phyloP scores from a whole-genome alignment of 2,329 filamentous ascomycete species.

The Ophioceras dolichostomum region DNA sequence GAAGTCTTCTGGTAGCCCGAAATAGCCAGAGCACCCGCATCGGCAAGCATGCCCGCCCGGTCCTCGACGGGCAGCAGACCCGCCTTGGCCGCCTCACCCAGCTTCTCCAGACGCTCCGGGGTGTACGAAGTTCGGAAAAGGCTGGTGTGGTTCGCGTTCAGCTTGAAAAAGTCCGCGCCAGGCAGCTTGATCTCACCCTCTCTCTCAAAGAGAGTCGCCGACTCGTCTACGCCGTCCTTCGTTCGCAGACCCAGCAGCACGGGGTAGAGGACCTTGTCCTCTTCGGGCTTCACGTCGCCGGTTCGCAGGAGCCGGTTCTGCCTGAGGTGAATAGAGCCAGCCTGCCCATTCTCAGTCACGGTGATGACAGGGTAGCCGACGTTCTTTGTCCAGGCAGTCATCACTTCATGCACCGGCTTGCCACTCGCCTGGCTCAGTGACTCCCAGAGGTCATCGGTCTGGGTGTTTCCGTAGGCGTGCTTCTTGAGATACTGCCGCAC shows the following conservation, averaged over 20 bases:
- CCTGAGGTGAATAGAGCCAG: slow-evolving; percentile 70
- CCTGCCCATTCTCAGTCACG: slow-evolving; percentile 62
- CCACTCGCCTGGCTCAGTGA: slow-evolving; percentile 80
- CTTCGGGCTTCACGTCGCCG: slow-evolving; percentile 84
- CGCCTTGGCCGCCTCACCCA: slow-evolving; percentile 73
- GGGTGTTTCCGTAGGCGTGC: slow-evolving; percentile 92
- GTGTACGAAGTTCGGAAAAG: slow-evolving; percentile 86
- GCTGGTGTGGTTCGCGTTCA: slow-evolving; percentile 89
- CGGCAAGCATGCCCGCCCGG: slow-evolving; percentile 86
- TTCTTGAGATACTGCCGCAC: slow-evolving; percentile 86
- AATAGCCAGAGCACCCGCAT: slow-evolving; percentile 77
- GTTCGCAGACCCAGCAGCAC: slow-evolving; percentile 80
- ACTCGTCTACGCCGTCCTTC: slow-evolving; percentile 70
- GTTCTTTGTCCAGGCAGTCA: slow-evolving; percentile 95
- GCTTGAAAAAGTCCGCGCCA: slow-evolving; percentile 82
- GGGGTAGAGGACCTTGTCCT: slow-evolving; percentile 78
- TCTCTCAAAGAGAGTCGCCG: slow-evolving; percentile 56
- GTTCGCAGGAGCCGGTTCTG: slow-evolving; percentile 93
- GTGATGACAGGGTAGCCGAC: slow-evolving; percentile 86
- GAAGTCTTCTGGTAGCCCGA: slow-evolving; percentile 93
- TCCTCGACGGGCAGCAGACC: slow-evolving; percentile 79
- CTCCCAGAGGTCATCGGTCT: slow-evolving; percentile 83
- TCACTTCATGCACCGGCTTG: slow-evolving; percentile 80
- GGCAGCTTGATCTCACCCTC: slow-evolving; percentile 69
- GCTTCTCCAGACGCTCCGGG: slow-evolving; percentile 71